Base-by-base conservation (phyloP, 371 early-diverging fungal species). In the Syncephalastrum sp. region DNA sequence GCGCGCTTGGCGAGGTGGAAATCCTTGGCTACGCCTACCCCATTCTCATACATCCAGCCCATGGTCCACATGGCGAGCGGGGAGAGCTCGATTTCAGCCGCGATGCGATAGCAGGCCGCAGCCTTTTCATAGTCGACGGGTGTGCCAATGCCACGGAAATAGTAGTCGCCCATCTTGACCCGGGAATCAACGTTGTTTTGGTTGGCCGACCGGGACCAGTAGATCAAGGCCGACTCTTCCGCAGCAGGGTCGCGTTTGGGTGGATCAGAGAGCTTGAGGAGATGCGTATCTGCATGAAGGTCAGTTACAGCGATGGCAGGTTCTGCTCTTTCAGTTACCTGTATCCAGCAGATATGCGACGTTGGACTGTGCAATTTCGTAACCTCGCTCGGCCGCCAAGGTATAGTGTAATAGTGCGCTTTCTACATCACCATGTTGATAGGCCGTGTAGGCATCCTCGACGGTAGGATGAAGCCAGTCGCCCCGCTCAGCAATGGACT, bases 1-100 rank as follows among this genome's bases (percentile, higher is more conserved):
- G 85, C 88, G 42, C 96, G 84, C 70, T 96, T 95, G 4, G 98
- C 97, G 45, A 97, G 74, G 64, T 94, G 90, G 60, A 85, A 93
- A 69, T 98, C 97, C 79, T 86, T 86, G 8, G 80, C 54, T 0
- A 95, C 91, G 5, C 99, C 80, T 12, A 95, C 54, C n/a, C 99
- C 99, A 59, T 89, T 84, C 66, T 99, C 98, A 64, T 96, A 85
- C 95, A 97, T 96, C 87, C 89, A 97, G 1, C 96, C 99, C 4
- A 98, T 72, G 60, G 95, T 97, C 90, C 92, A 99, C 89, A 95
- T 92, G 4, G 96, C 98, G 60, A 96, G 72, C 1, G 92, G 83
- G 41, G 87, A 90, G 10, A 64, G 60, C 27, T 93, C 89, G n/a
- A 61, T 63, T 46, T 95, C 91, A 1, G 97, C 92, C 2, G 97